phyloP scores from a whole-genome alignment of 1,284 basidiomycete species.

The Leccinum huronense region DNA sequence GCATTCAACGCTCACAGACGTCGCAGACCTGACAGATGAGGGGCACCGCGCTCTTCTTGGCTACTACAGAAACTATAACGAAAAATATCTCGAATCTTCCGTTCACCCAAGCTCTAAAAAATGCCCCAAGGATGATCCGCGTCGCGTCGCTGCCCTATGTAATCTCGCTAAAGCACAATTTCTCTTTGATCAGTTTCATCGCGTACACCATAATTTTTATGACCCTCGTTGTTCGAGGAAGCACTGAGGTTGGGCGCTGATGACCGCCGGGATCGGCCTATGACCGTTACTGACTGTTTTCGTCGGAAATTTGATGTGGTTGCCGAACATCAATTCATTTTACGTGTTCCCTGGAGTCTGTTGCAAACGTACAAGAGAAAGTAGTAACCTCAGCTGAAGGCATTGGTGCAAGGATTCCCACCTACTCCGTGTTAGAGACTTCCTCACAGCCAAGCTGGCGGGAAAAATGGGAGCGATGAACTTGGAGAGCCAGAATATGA shows the following conservation, averaged over 20 bases:
- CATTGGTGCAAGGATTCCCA: too few relatives aligned
- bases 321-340: too few relatives aligned
- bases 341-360: too few relatives aligned
- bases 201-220: neutral
- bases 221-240: neutral
- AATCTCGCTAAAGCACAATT: constrained; percentile 17
- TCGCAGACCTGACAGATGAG: constrained; percentile 1
- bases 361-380: too few relatives aligned
- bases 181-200: constrained; percentile 1
- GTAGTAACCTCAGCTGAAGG: too few relatives aligned
- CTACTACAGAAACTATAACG: neutral
- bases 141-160: constrained; percentile 1
- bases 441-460: too few relatives aligned
- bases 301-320: too few relatives aligned
- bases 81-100: constrained; percentile 7
- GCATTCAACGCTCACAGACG: neutral
- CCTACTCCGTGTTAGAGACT: too few relatives aligned
- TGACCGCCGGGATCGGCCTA: neutral
- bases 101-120: constrained; percentile 3
- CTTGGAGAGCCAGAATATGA: too few relatives aligned
- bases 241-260: constrained; percentile 7
- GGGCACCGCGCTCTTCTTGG: constrained; percentile 5
- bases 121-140: constrained; percentile 7
- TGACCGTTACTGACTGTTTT: constrained; percentile 3
- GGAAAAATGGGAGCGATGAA: too few relatives aligned